Conservation (phyloP, 805 yeast species). For the Yarrowia keelungensis region DNA sequence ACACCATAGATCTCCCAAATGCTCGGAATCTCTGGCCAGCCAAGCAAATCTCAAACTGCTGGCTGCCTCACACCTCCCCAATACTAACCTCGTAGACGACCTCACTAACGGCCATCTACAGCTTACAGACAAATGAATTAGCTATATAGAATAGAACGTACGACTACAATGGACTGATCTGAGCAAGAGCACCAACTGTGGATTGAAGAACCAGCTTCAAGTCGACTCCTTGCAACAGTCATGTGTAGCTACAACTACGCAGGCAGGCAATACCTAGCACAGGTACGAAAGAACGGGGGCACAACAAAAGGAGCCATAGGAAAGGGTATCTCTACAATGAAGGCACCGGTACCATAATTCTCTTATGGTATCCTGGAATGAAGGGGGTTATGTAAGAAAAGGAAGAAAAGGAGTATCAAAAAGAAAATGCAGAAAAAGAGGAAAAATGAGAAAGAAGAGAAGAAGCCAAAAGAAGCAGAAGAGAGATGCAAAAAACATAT, state of each 20-base stretch:
- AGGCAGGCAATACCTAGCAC: slow-evolving; percentile 1
- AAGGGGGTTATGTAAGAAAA: slow-evolving; percentile 9
- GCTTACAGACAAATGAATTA: not conserved
- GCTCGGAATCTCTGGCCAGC: not conserved
- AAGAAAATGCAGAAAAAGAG: not conserved
- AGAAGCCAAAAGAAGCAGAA: not conserved
- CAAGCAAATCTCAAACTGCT: no score
- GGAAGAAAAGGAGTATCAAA: not conserved
- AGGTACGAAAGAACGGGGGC: not conserved
- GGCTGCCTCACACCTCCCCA: no score
- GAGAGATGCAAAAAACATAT: not conserved
- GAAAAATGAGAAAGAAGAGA: not conserved
- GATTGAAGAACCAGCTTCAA: slow-evolving; percentile 1
- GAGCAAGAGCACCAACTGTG: no score
- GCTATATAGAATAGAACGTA: not conserved
- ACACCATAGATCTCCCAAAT: no score
- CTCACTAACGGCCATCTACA: not conserved
- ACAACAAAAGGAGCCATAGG: not conserved
- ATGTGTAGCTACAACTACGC: slow-evolving; percentile 10
- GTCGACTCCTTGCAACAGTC: not conserved
- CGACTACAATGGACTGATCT: not conserved
- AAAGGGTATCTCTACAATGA: slow-evolving; percentile 19
- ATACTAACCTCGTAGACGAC: not conserved
- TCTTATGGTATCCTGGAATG: not conserved
- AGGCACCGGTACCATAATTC: not conserved